Conservation (phyloP, 768 basidiomycete species). For the Xanthoconium purpureum region DNA sequence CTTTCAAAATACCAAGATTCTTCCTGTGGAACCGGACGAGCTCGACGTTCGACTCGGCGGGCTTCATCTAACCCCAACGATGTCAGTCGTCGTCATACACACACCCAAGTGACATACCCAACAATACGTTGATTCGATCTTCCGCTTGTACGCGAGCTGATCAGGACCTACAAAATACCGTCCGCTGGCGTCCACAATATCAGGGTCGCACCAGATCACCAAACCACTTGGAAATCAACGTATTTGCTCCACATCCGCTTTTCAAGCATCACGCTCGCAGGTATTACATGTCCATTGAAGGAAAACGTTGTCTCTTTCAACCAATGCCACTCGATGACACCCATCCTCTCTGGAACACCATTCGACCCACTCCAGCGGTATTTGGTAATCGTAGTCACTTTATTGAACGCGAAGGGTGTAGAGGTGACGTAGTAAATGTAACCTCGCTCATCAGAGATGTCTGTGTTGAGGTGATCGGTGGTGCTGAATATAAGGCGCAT, state of each 20-base stretch:
- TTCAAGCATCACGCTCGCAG: conserved; percentile 10
- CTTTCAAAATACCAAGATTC: conserved; percentile 19
- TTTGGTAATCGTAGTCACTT: conserved; percentile 27
- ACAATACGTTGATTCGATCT: conserved; percentile 21
- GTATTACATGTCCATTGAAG: conserved; percentile 14
- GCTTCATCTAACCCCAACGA: conserved; percentile 16
- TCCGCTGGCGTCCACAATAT: conserved; percentile 15
- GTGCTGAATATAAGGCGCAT: conserved; percentile 27
- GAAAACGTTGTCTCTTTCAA: conserved; percentile 11
- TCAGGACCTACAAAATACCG: conserved; percentile 35
- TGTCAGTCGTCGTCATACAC: not conserved
- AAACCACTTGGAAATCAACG: not conserved
- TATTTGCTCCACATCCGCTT: conserved; percentile 18
- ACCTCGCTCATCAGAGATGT: conserved; percentile 23
- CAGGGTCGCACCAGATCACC: not conserved
- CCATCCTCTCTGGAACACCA: conserved; percentile 20
- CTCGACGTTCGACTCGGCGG: conserved; percentile 5
- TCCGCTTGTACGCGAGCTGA: conserved; percentile 33
- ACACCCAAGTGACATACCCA: conserved; percentile 18
- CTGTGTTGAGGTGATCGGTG: conserved; percentile 17
- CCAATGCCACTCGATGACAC: conserved; percentile 25
- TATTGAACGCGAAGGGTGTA: conserved; percentile 11
- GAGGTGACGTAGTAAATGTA: conserved; percentile 17
- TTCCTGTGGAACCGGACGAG: conserved; percentile 26
- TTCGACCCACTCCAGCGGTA: conserved; percentile 16